Evolutionary conservation across 768 basidiomycete genomes (phyloP).

Genomic region (Suillus placidus): DNA sequence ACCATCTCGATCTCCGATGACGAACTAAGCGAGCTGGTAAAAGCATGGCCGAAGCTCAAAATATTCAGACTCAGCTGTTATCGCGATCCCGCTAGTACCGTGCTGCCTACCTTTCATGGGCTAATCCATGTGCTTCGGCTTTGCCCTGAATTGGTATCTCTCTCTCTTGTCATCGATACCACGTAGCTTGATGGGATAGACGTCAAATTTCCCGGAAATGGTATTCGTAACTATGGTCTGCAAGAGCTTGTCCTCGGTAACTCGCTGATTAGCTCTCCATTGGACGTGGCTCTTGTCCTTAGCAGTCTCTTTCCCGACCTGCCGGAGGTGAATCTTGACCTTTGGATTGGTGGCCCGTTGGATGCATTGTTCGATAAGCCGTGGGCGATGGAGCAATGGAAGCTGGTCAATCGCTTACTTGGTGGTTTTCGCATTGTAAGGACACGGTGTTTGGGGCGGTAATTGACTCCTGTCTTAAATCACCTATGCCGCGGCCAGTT

Average conservation of each 20-base stretch:
- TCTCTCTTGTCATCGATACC: conserved; percentile 28
- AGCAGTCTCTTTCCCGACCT: conserved; percentile 22
- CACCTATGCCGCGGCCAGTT: neutral
- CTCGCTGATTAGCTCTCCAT: conserved; percentile 16
- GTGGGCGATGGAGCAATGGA: neutral
- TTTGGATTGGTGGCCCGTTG: conserved; percentile 26
- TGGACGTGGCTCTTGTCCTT: conserved; percentile 18
- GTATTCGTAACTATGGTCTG: neutral
- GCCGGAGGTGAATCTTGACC: conserved; percentile 22
- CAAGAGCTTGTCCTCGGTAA: conserved; percentile 26
- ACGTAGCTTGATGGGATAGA: conserved; percentile 4
- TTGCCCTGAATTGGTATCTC: conserved; percentile 17
- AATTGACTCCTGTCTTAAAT: neutral
- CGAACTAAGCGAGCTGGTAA: conserved; percentile 17
- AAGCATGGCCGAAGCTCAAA: conserved; percentile 26
- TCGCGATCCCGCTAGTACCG: conserved; percentile 16
- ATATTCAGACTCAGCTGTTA: conserved; percentile 22
- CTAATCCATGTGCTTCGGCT: conserved; percentile 14
- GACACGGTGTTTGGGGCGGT: neutral
- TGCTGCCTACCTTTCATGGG: conserved; percentile 25
- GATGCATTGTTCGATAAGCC: conserved; percentile 5
- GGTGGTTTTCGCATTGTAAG: neutral
- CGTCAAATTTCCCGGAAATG: neutral
- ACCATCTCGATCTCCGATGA: conserved; percentile 19
- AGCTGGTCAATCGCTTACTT: neutral